phyloP scores from a whole-genome alignment of 352 stramenopile species.

The Pythium dissotocum region DNA sequence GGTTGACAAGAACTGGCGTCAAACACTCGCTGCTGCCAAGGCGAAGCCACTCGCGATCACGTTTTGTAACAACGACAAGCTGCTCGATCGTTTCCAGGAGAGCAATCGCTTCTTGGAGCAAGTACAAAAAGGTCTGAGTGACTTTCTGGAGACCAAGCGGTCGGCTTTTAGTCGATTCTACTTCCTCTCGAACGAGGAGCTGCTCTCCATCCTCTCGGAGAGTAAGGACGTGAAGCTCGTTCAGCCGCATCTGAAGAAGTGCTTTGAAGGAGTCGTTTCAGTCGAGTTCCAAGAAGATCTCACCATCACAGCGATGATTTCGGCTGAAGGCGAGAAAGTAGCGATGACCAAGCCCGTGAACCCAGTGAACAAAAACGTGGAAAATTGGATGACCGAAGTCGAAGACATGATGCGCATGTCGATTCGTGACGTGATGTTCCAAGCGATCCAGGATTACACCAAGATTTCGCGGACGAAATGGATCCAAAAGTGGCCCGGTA shows the following conservation, averaged over 20 bases:
- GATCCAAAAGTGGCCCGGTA: slow-evolving; percentile 95
- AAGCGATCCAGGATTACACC: slow-evolving; percentile 91
- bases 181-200: slow-evolving; percentile 95
- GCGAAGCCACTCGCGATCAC: slow-evolving; percentile 83
- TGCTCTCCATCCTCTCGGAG: slow-evolving; percentile 94
- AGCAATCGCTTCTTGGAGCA: slow-evolving; percentile 94
- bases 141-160: slow-evolving; percentile 95
- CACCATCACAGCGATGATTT: slow-evolving; percentile 92
- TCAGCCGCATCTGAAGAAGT: slow-evolving; percentile 95
- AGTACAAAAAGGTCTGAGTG: slow-evolving; percentile 93
- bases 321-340: slow-evolving; percentile 89
- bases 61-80: slow-evolving; percentile 93
- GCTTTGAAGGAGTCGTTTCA: slow-evolving; percentile 93
- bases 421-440: slow-evolving; percentile 91
- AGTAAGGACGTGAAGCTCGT: slow-evolving; percentile 95
- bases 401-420: slow-evolving; percentile 92
- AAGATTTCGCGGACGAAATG: slow-evolving; percentile 90
- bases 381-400: slow-evolving; percentile 95
- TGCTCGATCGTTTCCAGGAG: slow-evolving; percentile 92
- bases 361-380: slow-evolving; percentile 93
- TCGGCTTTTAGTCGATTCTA: slow-evolving; percentile 94
- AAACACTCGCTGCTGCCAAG: slow-evolving; percentile 87
- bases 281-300: slow-evolving; percentile 92
- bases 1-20: slow-evolving; percentile 95
- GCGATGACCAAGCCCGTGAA: slow-evolving; percentile 85